Evolutionary conservation across 73 alveolate genomes (phyloP).

Genomic region (Paraurostyla sp.): DNA sequence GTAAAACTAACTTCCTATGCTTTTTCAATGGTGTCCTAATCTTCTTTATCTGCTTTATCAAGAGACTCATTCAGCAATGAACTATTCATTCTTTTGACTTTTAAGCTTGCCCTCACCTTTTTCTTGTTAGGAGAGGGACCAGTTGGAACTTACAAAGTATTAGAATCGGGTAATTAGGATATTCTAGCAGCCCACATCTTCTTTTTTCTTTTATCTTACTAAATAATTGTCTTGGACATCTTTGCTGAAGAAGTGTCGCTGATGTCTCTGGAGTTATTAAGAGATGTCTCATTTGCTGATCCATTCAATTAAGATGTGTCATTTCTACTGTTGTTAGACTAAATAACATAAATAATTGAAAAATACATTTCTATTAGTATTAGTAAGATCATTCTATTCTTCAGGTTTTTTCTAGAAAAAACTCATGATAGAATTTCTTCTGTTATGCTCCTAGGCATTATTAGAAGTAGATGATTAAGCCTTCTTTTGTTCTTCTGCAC

Average conservation of each 20-base stretch:
- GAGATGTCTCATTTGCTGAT: no score
- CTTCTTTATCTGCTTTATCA: constrained; percentile 14
- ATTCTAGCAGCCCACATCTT: constrained; percentile 41
- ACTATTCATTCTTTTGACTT: background rate
- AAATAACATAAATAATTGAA: no score
- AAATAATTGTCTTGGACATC: background rate
- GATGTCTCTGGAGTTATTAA: no score
- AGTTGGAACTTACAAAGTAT: background rate
- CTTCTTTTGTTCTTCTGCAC: no score
- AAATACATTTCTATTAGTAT: no score
- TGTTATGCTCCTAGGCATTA: no score
- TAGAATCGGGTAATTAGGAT: background rate
- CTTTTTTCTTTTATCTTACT: background rate
- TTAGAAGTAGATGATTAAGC: no score
- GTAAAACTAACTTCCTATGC: background rate
- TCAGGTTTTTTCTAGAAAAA: no score
- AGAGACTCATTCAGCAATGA: constrained; percentile 18
- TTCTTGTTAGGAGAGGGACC: background rate
- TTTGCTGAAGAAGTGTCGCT: background rate
- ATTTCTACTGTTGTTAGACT: no score
- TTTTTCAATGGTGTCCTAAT: background rate
- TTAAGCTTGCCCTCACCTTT: constrained; percentile 28
- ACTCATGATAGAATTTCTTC: no score
- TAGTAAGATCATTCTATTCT: no score
- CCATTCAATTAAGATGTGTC: no score